Conservation (phyloP, 345 rosid genomes). For the Brassica napus region Da-Ae NC_063443.1:17257001-17257500, state of each 20-base stretch:
- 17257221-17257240: slow-evolving; percentile 23
- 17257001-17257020: no score
- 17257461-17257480: slow-evolving; percentile 7
- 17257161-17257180: slow-evolving; percentile 9
- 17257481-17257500: neutral
- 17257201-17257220: slow-evolving; percentile 35
- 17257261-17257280: neutral
- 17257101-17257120: neutral
- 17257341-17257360: slow-evolving; percentile 32
- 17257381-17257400: slow-evolving; percentile 33
- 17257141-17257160: neutral
- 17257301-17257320: slow-evolving; percentile 27
- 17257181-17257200: slow-evolving; percentile 25
- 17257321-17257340: neutral
- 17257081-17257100: neutral
- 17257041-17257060: no score
- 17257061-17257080: neutral
- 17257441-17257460: neutral
- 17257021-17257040: no score
- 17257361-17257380: slow-evolving; percentile 33
- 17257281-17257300: slow-evolving; percentile 15
- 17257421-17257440: neutral
- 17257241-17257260: slow-evolving; percentile 6
- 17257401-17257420: slow-evolving; percentile 37
- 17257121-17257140: slow-evolving; percentile 1